Base-by-base conservation (phyloP, 129 eudicot genomes). In the Tagetes erecta region DNA sequence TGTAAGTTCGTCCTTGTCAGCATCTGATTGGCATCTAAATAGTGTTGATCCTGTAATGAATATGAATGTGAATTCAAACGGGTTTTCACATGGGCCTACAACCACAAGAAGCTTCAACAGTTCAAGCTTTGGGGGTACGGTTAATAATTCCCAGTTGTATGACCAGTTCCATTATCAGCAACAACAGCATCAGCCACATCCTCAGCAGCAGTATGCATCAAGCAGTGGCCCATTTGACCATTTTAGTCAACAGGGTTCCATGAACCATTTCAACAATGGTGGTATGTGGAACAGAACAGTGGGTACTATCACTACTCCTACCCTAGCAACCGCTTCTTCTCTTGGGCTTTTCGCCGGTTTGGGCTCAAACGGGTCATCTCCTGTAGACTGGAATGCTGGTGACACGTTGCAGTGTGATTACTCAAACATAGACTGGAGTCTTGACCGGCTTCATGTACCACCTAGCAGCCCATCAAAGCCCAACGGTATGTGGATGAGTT, bases 361-460 rank as follows among this genome's bases (percentile, higher is more conserved):
- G 51, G 94, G 91, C 5, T 78, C 92, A 20, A 83, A 84, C 13
- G 88, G 95, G 62, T 82, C 89, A 3, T 79, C 83, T 2, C 87
- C 88, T 52, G 87, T 89, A 27, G 96, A 87, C 73, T 92, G 97
- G 97, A 86, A 81, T 3, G 84, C 92, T 20, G 84, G 87, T 56
- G 67, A 90, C 8, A 20, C 67, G 37, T 64, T 49, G 14, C 92
- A 82, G 46, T 82, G 77, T 4, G 97, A 92, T 83, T 92, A 92
- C 81, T 80, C 91, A 63, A 89, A 78, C 73, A 85, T 92, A 60
- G 97, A 92, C 74, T 92, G 97, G 97, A 92, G 92, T 72, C 73
- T 92, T 74, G 88, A 88, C 34, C 80, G 85, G 67, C 58, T 64
- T 79, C 83, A 75, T 49, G 53, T 40, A 14, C 75, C 74, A 45